phyloP scores from a whole-genome alignment of 345 rosid genomes.

The Eucalyptus paniculata region DNA sequence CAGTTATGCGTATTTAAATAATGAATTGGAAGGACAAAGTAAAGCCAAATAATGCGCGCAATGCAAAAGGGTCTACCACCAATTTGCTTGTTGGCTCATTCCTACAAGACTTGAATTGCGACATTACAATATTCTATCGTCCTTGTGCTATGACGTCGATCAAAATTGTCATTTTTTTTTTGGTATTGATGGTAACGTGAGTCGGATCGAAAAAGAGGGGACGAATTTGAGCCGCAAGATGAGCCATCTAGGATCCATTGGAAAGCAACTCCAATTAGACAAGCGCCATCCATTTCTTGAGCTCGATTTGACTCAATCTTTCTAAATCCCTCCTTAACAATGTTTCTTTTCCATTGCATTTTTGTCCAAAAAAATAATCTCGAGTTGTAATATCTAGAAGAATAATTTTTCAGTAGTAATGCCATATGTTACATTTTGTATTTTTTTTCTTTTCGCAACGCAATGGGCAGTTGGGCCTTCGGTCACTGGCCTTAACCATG shows the following conservation, averaged over 20 bases:
- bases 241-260: neutral
- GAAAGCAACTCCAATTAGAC: neutral
- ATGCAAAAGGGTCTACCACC: neutral
- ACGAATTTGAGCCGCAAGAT: neutral
- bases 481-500: neutral
- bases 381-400: neutral
- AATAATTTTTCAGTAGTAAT: too few species aligned
- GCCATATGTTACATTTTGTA: neutral
- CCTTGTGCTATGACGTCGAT: neutral
- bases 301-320: neutral
- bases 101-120: too few species aligned
- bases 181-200: neutral
- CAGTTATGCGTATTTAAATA: neutral
- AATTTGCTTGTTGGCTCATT: too few species aligned
- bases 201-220: neutral
- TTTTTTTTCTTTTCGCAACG: too few species aligned
- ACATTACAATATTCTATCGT: neutral
- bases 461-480: neutral
- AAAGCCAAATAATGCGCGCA: neutral
- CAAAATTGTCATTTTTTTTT: neutral
- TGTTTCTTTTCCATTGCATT: neutral
- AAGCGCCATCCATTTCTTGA: neutral
- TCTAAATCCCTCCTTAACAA: neutral
- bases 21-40: neutral
- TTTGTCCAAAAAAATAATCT: neutral